Evolutionary conservation across 225 moss, liverwort and hornwort species (phyloP).

Genomic region (Lunularia cruciata): DNA sequence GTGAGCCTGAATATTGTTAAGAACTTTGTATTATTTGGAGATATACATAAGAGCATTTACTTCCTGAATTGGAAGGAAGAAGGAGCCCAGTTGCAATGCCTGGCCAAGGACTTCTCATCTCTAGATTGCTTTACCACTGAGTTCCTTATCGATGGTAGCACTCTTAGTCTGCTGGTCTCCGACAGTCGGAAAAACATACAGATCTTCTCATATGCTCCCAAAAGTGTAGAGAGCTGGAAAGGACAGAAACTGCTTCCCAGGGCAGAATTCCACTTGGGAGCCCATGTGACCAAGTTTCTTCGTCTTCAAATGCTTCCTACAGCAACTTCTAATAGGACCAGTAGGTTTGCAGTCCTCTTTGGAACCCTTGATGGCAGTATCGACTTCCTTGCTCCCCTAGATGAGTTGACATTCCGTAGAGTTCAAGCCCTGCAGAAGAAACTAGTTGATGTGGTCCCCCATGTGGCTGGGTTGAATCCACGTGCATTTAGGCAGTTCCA

Average conservation of each 20-base stretch:
- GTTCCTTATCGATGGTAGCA: conserved; percentile 95
- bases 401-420: conserved; percentile 92
- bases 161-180: conserved; percentile 97
- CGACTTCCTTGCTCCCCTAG: conserved; percentile 84
- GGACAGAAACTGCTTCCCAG: conserved; percentile 93
- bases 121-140: conserved; percentile 95
- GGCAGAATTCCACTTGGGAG: conserved; percentile 96
- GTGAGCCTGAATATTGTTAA: conserved; percentile 99
- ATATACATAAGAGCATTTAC: conserved; percentile 98
- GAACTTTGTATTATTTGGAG: conserved; percentile 98
- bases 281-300: conserved; percentile 88
- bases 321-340: conserved; percentile 65
- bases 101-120: conserved; percentile 94
- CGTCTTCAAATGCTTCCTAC: conserved; percentile 96
- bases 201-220: conserved; percentile 97
- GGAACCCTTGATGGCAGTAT: conserved; percentile 96
- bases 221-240: conserved; percentile 99
- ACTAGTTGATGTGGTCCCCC: conserved; percentile 86
- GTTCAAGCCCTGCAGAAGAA: conserved; percentile 95
- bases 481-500: conserved; percentile 89
- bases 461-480: conserved; percentile 89
- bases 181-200: conserved; percentile 89
- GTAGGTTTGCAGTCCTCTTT: conserved; percentile 87
- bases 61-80: conserved; percentile 99
- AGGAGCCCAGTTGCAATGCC: conserved; percentile 88